These are phyloP conservation scores for Nicotiana undulata DNA, from an alignment of 257 asterid species.

Conservation along the genomic window DNA sequence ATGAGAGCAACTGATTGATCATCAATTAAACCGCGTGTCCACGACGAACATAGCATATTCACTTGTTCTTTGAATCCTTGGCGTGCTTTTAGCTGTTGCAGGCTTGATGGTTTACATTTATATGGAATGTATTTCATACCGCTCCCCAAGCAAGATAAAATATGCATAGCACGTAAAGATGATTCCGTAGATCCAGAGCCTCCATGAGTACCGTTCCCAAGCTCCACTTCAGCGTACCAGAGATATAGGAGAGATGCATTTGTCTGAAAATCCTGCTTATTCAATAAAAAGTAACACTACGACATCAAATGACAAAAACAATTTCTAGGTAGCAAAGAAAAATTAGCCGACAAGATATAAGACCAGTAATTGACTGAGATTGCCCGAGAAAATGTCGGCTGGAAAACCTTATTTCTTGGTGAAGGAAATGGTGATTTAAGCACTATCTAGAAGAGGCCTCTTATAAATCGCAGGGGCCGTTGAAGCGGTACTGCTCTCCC, in stretches of 20 bases:
- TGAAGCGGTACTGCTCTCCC: background rate
- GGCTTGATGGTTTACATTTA: slow-evolving; percentile 53
- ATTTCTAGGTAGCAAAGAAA: background rate
- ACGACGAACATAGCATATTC: slow-evolving; percentile 41
- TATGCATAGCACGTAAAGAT: slow-evolving; percentile 66
- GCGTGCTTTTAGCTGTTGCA: slow-evolving; percentile 77
- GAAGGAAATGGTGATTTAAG: background rate
- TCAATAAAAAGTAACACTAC: background rate
- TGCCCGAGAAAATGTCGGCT: background rate
- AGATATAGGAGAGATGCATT: slow-evolving; percentile 65
- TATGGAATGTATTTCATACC: slow-evolving; percentile 62
- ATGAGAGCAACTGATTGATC: slow-evolving; percentile 72
- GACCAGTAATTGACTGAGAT: background rate
- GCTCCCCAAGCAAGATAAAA: slow-evolving; percentile 80
- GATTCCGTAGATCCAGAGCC: slow-evolving; percentile 46
- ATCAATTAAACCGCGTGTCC: slow-evolving; percentile 76
- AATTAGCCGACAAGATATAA: background rate
- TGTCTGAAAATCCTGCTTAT: slow-evolving; percentile 49
- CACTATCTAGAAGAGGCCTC: background rate
- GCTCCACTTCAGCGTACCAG: slow-evolving; percentile 93
- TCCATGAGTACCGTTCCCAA: slow-evolving; percentile 33
- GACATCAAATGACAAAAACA: background rate
- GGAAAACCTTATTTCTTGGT: background rate
- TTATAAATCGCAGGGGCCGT: background rate
- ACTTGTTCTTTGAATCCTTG: slow-evolving; percentile 87